A percentile compares a stretch with the other conserved stretches of the same genome.
Conservation (phyloP, 805 yeast species). For the Kurtzmaniella fragi region DNA sequence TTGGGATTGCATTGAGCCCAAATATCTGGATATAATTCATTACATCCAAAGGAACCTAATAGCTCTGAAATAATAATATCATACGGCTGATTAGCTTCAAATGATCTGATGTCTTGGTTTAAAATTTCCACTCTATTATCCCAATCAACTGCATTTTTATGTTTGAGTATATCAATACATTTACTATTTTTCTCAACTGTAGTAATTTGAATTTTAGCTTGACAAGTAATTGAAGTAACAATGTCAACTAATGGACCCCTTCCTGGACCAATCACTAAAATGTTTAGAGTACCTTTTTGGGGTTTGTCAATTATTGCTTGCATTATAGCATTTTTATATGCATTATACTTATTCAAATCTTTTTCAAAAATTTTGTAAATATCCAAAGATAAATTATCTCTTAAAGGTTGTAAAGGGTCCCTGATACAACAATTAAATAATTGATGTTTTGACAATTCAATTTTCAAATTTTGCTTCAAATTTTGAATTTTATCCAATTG, state of each 20-base stretch:
- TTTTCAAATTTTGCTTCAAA: too few species aligned
- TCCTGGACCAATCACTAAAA: conserved; percentile 83
- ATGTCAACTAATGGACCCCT: conserved; percentile 72
- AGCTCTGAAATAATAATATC: conserved; percentile 75
- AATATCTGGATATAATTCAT: conserved; percentile 86
- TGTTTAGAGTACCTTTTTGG: conserved; percentile 15
- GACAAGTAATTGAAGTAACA: conserved; percentile 3
- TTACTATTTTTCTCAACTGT: conserved; percentile 73
- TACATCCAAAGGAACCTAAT: conserved; percentile 89
- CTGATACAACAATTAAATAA: conserved; percentile 10
- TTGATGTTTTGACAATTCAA: too few species aligned
- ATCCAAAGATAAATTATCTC: conserved; percentile 48
- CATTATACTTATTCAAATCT: conserved; percentile 64
- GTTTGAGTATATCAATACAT: conserved; percentile 48
- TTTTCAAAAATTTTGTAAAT: conserved; percentile 69
- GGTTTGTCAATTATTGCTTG: conserved; percentile 40
- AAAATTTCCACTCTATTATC: conserved; percentile 44
- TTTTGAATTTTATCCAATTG: too few species aligned
- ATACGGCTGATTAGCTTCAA: conserved; percentile 34
- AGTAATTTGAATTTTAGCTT: conserved; percentile 9
- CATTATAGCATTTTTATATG: conserved; percentile 61
- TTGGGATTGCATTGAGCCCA: conserved; percentile 6
- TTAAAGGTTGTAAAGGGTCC: conserved; percentile 71
- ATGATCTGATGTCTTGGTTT: conserved; percentile 53
- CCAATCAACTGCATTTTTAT: conserved; percentile 53